These are phyloP conservation scores for Dendrocalamus latiflorus DNA, from an alignment of 202 grass and related monocot genomes.

Conservation along the genomic window DNA sequence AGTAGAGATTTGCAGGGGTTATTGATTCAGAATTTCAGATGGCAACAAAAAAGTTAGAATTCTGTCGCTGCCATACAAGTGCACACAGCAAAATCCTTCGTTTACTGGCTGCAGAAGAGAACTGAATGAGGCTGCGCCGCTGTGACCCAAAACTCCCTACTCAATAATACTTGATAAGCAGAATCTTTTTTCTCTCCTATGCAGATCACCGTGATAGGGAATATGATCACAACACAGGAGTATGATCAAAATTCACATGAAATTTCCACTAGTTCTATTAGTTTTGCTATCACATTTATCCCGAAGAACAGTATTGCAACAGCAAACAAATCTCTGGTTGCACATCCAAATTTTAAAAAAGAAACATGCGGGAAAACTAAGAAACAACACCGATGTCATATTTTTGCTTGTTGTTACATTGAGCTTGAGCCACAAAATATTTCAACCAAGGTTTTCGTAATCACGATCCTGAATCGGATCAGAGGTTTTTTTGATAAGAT, in stretches of 20 bases:
- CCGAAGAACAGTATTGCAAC: not conserved
- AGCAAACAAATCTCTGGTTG: not conserved
- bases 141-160: not conserved
- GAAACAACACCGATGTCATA: not conserved
- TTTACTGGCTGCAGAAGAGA: no score
- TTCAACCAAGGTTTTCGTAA: not conserved
- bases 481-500: no score
- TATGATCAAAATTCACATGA: not conserved
- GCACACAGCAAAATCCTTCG: constrained; percentile 1
- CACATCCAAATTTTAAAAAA: not conserved
- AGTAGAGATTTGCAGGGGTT: not conserved
- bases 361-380: not conserved
- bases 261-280: not conserved
- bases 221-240: not conserved
- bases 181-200: not conserved
- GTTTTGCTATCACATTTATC: not conserved
- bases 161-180: not conserved
- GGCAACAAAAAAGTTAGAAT: constrained; percentile 10
- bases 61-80: not conserved
- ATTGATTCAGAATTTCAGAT: not conserved
- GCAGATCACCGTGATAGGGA: not conserved
- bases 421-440: not conserved
- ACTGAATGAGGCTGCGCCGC: not conserved
- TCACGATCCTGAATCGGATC: no score
- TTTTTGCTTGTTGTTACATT: not conserved